These are phyloP conservation scores for Metarhizium robertsii DNA, from an alignment of 2,329 filamentous ascomycete species.

Conservation along the genomic window DNA sequence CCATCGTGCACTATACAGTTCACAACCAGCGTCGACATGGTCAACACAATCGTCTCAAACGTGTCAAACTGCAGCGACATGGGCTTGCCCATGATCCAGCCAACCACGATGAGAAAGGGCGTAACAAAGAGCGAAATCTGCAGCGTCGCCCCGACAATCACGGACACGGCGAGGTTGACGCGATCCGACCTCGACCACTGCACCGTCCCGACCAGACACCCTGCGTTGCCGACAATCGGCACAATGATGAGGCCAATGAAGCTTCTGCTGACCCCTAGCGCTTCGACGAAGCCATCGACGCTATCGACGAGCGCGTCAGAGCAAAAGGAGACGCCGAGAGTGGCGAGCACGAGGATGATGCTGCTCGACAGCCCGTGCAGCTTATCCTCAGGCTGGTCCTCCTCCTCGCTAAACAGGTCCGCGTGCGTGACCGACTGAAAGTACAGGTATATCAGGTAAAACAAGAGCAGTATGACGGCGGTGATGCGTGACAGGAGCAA, in stretches of 20 bases:
- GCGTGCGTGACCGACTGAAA: conserved; percentile 11
- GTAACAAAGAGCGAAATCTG: conserved; percentile 12
- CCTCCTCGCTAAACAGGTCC: conserved; percentile 8
- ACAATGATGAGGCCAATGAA: conserved; percentile 54
- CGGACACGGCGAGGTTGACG: conserved; percentile 10
- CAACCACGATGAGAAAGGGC: conserved; percentile 10
- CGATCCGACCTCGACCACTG: conserved; percentile 10
- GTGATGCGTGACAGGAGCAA: conserved; percentile 9
- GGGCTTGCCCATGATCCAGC: conserved; percentile 7
- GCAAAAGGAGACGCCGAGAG: conserved; percentile 41
- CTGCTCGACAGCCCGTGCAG: conserved; percentile 9
- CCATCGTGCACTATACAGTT: conserved; percentile 10
- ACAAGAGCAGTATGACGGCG: conserved; percentile 6
- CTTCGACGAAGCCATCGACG: conserved; percentile 45
- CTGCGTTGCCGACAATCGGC: conserved; percentile 48
- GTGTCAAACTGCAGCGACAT: conserved; percentile 12
- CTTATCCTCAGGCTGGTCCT: conserved; percentile 6
- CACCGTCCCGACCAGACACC: conserved; percentile 10
- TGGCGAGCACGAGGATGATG: conserved; percentile 9
- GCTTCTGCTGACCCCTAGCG: conserved; percentile 40
- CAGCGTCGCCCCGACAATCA: conserved; percentile 11
- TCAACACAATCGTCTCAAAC: conserved; percentile 10
- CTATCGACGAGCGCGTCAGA: conserved; percentile 53
- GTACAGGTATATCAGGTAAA: conserved; percentile 10
- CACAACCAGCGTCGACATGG: conserved; percentile 11